Base-by-base conservation (phyloP, 495 filamentous ascomycete genomes). In the Astrocystis sublimbata region DNA sequence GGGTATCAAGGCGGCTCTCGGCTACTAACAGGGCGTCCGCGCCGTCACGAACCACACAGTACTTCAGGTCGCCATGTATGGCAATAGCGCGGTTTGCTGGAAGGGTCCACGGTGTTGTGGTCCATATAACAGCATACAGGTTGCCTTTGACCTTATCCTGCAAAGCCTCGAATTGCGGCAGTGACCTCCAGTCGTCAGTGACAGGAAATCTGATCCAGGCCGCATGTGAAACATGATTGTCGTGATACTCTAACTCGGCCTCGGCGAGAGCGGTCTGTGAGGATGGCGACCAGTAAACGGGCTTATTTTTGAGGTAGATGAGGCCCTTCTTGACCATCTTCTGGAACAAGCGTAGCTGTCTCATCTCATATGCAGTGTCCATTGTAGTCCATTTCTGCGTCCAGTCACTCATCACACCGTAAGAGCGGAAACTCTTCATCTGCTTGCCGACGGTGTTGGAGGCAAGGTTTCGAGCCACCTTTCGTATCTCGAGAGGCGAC, bases 31-130 rank as follows among this genome's bases (percentile, higher is more conserved):
- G 52, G 8, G 62, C 80, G 35, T 86, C 86, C 40, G 83, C 72
- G 3, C 79, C 78, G 10, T 83, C 80, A 62, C 81, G 72, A 35
- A 96, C 75, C 53, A 97, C 76, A 26, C 77, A 76, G 73, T 99
- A 99, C 50, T 87, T 79, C 61, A 97, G 63, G 15, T 87, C 84
- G 2, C 84, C 71, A 63, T 89, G 83, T 28, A 98, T 80, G 6
- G 91, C 92, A 72, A 99, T 91, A 2, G 89, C 93, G 65, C 84
- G 83, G 71, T 99, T 99, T 17, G 96, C 92, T 2, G 94, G 96
- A 3, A 99, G 78, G 0, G 94, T 98, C 94, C 94, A 99, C 1
- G 94, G 96, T 2, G 93, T 98, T 0, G 94, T 99, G 8, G 94
- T 99, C 94, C 94, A 99, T 60, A 97, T 89, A 26, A 94, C 86